phyloP scores from a whole-genome alignment of 495 filamentous ascomycete genomes.

The Saxophila tyrrhenica region DNA sequence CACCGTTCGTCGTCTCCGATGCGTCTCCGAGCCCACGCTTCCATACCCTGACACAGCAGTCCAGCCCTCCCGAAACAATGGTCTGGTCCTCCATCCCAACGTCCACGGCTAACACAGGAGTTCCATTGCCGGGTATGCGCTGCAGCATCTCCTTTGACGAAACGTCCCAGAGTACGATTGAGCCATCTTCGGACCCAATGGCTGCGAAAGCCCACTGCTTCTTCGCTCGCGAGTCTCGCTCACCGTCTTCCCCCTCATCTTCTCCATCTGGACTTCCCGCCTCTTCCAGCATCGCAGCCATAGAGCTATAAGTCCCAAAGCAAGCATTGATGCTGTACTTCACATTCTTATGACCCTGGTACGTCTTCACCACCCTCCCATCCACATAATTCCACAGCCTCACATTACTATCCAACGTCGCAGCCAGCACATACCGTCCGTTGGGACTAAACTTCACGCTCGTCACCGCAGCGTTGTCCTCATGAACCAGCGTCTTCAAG shows the following conservation, averaged over 20 bases:
- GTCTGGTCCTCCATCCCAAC: slow-evolving; percentile 36
- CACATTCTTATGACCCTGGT: slow-evolving; percentile 81
- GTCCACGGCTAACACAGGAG: slow-evolving; percentile 79
- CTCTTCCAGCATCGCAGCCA: slow-evolving; percentile 1
- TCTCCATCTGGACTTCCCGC: neutral
- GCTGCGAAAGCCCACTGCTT: slow-evolving; percentile 51
- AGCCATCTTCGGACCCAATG: slow-evolving; percentile 77
- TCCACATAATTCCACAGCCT: slow-evolving; percentile 91
- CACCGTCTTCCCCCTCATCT: neutral
- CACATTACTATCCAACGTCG: slow-evolving; percentile 79
- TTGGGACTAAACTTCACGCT: slow-evolving; percentile 88
- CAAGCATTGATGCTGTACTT: slow-evolving; percentile 72
- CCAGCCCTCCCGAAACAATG: slow-evolving; percentile 35
- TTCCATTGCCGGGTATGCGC: slow-evolving; percentile 55
- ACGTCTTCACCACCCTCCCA: slow-evolving; percentile 85
- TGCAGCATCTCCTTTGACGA: slow-evolving; percentile 72
- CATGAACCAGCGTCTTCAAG: slow-evolving; percentile 84
- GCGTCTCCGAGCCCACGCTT: slow-evolving; percentile 2
- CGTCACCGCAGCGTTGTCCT: slow-evolving; percentile 89
- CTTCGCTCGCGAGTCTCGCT: neutral
- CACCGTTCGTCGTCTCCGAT: neutral
- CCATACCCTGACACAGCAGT: slow-evolving; percentile 22
- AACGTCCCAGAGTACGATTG: slow-evolving; percentile 82
- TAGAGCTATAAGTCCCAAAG: slow-evolving; percentile 56
- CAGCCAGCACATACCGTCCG: slow-evolving; percentile 81